Base-by-base conservation (phyloP, 75 land plant species). In the Pinus tabuliformis region DNA sequence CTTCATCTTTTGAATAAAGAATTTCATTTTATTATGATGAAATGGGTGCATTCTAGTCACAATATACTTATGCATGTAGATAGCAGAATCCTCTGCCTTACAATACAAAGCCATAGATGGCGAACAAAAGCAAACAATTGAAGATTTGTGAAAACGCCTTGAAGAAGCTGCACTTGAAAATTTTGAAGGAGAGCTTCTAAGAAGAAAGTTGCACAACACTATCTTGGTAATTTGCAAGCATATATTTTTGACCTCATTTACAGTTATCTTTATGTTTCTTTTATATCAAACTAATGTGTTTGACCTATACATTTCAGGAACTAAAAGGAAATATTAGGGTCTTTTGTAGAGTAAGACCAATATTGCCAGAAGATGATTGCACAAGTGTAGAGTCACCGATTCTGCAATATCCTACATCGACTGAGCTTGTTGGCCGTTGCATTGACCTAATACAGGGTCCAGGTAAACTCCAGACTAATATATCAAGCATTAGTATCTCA, bases 181-280 rank as follows among this genome's bases (percentile, higher is more conserved):
- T 22, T 74, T 62, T 81, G 88, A 86, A 62, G 88, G 88, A 56
- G 88, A 86, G 73, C 81, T 79, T 12, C 73, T 86, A n/a, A 65
- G 88, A 52, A 65, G 86, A 57, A 86, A 84, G 70, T 82, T 86
- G 58, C 88, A 86, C 61, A 86, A 86, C 64, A 86, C 88, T 56
- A 86, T 86, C 36, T 73, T 82, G 87, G 88, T 86, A 68, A 68
- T 42, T n/a, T 42, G 42, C 36, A 13, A 68, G 11, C 72, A 7
- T 68, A 39, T 42, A 21, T 42, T 68, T 42, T 68, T 42, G n/a
- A 68, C 49, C 7, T 68, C 3, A 42, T 39, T 52, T 5, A 54
- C 16, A 9, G 26, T 17, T 21, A 24, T 26, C 56, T n/a, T 62
- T 16, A 21, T n/a, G 39, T 60, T 62, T 8, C 28, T 62, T 30